Percentiles rank a stretch among this genome's conserved stretches.
Evolutionary conservation across 805 yeast species (phyloP).

Genomic region (Candida methanosorbosa): DNA sequence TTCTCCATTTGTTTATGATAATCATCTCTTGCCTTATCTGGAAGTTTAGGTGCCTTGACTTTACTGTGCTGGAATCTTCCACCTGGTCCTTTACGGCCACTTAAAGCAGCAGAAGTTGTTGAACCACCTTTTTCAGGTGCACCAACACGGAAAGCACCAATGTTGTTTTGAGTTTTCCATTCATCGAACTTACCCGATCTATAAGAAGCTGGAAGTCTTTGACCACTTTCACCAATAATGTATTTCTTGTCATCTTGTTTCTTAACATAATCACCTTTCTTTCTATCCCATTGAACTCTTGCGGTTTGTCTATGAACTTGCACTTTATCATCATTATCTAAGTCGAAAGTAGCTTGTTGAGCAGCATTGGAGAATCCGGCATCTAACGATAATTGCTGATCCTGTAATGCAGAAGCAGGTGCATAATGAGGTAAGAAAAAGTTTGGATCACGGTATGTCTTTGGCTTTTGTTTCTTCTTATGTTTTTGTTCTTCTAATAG

Average conservation of each 20-base stretch:
- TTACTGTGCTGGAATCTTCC: slow-evolving; percentile 66
- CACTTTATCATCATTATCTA: slow-evolving; percentile 61
- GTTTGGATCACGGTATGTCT: slow-evolving; percentile 65
- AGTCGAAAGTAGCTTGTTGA: slow-evolving; percentile 76
- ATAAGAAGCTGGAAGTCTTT: slow-evolving; percentile 82
- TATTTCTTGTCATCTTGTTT: slow-evolving; percentile 77
- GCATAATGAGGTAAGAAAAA: slow-evolving; percentile 87
- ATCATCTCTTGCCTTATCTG: slow-evolving; percentile 89
- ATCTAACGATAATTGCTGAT: slow-evolving; percentile 54
- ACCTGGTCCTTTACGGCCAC: slow-evolving; percentile 20
- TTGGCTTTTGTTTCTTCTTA: slow-evolving; percentile 25
- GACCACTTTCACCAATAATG: slow-evolving; percentile 93
- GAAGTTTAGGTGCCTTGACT: slow-evolving; percentile 73
- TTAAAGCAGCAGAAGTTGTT: slow-evolving; percentile 4
- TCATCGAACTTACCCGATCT: slow-evolving; percentile 86
- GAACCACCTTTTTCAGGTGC: slow-evolving; percentile 34
- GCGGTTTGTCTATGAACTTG: slow-evolving; percentile 58
- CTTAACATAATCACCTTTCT: slow-evolving; percentile 83
- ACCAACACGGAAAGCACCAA: slow-evolving; percentile 44
- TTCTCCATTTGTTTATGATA: slow-evolving; percentile 74
- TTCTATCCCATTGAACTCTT: slow-evolving; percentile 85
- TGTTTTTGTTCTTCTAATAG: slow-evolving; percentile 12
- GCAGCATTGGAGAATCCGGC: slow-evolving; percentile 78
- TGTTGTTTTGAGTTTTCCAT: slow-evolving; percentile 73
- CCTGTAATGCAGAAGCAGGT: slow-evolving; percentile 70